phyloP scores from a whole-genome alignment of 169 alveolate species.

The Eimeria zaria region DNA sequence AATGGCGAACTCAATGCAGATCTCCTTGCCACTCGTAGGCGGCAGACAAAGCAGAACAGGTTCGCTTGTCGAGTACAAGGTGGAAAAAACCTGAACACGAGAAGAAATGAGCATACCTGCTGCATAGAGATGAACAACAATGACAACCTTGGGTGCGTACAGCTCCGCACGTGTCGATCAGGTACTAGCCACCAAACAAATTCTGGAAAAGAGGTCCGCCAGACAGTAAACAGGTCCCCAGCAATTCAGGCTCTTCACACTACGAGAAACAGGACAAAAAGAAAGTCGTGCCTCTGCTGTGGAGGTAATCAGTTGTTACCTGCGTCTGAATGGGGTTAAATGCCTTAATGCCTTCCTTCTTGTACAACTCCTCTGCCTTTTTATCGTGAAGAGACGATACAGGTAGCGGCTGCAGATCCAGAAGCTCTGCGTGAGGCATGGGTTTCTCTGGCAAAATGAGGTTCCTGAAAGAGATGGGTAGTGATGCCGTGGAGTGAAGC shows the following conservation, averaged over 20 bases:
- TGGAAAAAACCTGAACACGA: constrained; percentile 81
- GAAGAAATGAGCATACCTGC: background rate
- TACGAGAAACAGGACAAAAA: background rate
- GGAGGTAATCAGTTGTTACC: constrained; percentile 82
- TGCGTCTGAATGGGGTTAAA: constrained; percentile 91
- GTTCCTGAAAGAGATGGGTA: constrained; percentile 94
- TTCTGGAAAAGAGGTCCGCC: background rate
- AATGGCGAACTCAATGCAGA: constrained; percentile 95
- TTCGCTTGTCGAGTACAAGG: constrained; percentile 92
- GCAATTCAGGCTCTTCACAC: background rate
- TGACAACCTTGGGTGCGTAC: background rate
- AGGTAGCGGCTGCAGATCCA: constrained; percentile 98
- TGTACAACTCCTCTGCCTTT: constrained; percentile 91
- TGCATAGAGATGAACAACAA: background rate
- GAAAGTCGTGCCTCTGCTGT: background rate
- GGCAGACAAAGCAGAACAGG: constrained; percentile 97
- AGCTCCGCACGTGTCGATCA: background rate
- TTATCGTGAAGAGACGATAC: constrained; percentile 93
- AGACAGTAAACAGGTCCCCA: background rate
- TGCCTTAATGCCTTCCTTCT: constrained; percentile 78
- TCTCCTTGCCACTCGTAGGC: constrained; percentile 94
- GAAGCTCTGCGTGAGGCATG: constrained; percentile 95
- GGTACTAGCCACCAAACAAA: background rate
- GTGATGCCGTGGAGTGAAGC: constrained; percentile 93
- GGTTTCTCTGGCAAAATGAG: constrained; percentile 97